Base-by-base conservation (phyloP, 192 early-diverging fungal species). In the Entophlyctis luteolus region DNA sequence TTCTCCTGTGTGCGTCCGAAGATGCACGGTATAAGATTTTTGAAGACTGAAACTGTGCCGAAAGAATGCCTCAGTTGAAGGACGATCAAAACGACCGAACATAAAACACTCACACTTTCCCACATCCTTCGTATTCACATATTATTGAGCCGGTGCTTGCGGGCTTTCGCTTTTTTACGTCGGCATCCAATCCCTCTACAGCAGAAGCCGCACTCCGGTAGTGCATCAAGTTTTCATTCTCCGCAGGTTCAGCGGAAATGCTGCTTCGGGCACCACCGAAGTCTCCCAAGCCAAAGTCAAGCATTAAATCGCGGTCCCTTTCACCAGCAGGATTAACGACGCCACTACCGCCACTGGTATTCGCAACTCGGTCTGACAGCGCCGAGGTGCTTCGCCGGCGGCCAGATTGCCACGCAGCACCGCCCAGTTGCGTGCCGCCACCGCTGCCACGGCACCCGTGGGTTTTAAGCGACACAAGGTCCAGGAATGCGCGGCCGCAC, bases 1-100 rank as follows among this genome's bases (percentile, higher is more conserved):
- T 75, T 93, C 91, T 50, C 91, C 91, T 1, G 91, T 93, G 72
- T 93, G 91, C 4, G 88, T 91, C 70, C 88, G 84, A 48, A 89
- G 86, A 65, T 93, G 91, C 34, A 63, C 60, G 37, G 50, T 63
- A 48, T 63, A 89, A 82, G 4, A 87, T 90, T 74, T 88, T 49
- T 63, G 60, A 22, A 63, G 60, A 23, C 4, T 63, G 60, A 63
- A 63, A n/a, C n/a, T 34, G 45, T 47, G 45, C 22, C 22, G 45
- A 16, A 47, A 1, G 45, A 16, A 22, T 22, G 45, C 22, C 45
- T 47, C 45, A 47, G 18, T 47, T 22, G 45, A 47, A 47, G 1
- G 45, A n/a, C 16, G 45, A 16, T 46, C 1, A 1, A 22, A 47
- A n/a, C n/a, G n/a, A n/a, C n/a, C n/a, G n/a, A n/a, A n/a, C n/a